phyloP scores from a whole-genome alignment of 2,329 filamentous ascomycete genomes.

The Aspergillus hiratsukae region DNA sequence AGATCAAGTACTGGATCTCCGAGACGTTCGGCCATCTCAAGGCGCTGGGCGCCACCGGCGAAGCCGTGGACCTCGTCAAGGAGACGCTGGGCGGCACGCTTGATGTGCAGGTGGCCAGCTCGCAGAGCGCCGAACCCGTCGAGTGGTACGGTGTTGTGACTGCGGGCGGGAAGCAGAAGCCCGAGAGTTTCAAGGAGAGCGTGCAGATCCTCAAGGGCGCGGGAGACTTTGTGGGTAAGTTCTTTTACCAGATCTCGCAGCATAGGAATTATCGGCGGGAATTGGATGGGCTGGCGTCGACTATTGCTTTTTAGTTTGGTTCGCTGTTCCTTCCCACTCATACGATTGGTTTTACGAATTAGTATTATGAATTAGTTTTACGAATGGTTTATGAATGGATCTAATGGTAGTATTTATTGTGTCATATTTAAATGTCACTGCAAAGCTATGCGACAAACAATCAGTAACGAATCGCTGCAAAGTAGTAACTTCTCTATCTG shows the following conservation, averaged over 20 bases:
- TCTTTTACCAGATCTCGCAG: constrained; percentile 64
- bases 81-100: constrained; percentile 41
- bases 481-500: not conserved
- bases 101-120: constrained; percentile 48
- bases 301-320: constrained; percentile 69
- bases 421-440: not conserved
- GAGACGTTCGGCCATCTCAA: constrained; percentile 60
- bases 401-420: not conserved
- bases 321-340: no score
- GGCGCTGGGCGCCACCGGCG: constrained; percentile 63
- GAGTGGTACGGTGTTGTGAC: constrained; percentile 78
- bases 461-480: not conserved
- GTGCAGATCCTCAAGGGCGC: constrained; percentile 63
- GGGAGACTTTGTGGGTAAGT: constrained; percentile 65
- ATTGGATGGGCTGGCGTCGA: constrained; percentile 60
- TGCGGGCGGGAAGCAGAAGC: constrained; percentile 47
- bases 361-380: not conserved
- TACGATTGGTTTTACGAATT: no score
- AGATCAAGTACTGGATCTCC: constrained; percentile 70
- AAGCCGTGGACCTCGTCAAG: constrained; percentile 62
- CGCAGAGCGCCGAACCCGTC: constrained; percentile 45
- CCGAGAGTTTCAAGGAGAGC: constrained; percentile 58
- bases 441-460: not conserved
- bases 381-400: not conserved
- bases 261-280: constrained; percentile 73